These are phyloP conservation scores for Grammothele lineata DNA, from an alignment of 768 basidiomycete genomes.

Conservation along the genomic window DNA sequence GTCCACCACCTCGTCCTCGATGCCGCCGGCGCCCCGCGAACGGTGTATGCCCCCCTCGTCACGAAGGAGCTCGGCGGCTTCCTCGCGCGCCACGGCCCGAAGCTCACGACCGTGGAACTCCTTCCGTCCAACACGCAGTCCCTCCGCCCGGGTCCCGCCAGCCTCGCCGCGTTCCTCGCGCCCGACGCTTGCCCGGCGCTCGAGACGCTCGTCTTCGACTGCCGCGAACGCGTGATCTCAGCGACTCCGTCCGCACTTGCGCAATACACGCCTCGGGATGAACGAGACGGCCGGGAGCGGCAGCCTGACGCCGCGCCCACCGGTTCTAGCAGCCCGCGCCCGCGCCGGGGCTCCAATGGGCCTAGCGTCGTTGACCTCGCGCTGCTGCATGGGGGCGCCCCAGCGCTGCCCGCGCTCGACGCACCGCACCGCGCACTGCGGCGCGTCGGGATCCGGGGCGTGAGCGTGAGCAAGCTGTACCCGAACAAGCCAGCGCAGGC, in stretches of 20 bases:
- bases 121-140: constrained; percentile 22
- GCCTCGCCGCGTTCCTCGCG: constrained; percentile 40
- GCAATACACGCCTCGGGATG: neutral
- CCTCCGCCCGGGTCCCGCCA: constrained; percentile 29
- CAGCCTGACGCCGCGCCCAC: neutral
- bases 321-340: neutral
- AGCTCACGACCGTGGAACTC: constrained; percentile 38
- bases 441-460: constrained; percentile 43
- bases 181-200: constrained; percentile 42
- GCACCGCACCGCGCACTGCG: constrained; percentile 32
- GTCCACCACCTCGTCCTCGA: constrained; percentile 41
- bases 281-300: neutral
- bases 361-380: constrained; percentile 1
- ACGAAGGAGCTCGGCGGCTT: constrained; percentile 29
- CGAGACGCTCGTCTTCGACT: constrained; percentile 36
- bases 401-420: constrained; percentile 9
- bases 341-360: neutral
- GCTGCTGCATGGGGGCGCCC: neutral
- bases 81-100: constrained; percentile 38
- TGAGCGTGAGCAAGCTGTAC: constrained; percentile 40
- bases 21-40: constrained; percentile 10
- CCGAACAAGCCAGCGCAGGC: constrained; percentile 35
- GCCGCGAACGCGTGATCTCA: constrained; percentile 13
- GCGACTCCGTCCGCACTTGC: constrained; percentile 5
- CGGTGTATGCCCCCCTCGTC: constrained; percentile 4